Percentiles rank a stretch among this genome's conserved stretches.
These are phyloP conservation scores for Trametes polyzona DNA, from an alignment of 1,284 basidiomycete genomes.

Conservation along the genomic window DNA sequence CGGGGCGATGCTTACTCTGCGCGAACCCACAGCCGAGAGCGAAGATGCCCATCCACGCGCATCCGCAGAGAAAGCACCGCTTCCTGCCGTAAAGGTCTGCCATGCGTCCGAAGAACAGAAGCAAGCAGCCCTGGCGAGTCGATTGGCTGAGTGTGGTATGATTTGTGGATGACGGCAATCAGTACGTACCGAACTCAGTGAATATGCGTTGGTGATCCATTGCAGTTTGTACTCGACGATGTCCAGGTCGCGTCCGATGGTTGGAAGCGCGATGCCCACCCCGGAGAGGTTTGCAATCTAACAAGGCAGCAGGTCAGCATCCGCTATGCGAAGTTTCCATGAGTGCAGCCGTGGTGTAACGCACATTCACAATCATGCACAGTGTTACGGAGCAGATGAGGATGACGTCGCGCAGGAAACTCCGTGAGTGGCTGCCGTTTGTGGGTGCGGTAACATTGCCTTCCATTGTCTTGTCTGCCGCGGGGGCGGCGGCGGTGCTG, in stretches of 20 bases:
- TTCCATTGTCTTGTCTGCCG: too few species aligned
- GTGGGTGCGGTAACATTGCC: too few species aligned
- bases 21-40: slow-evolving; percentile 47
- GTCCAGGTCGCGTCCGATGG: not conserved
- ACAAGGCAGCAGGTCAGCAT: not conserved
- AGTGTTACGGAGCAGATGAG: not conserved
- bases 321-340: not conserved
- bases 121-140: slow-evolving; percentile 53
- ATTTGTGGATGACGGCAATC: too few species aligned
- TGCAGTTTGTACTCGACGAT: slow-evolving; percentile 2
- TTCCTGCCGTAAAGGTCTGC: slow-evolving; percentile 66
- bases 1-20: slow-evolving; percentile 39
- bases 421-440: too few species aligned
- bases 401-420: not conserved
- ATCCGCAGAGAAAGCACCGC: slow-evolving; percentile 52
- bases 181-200: not conserved
- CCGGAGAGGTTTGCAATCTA: not conserved
- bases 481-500: too few species aligned
- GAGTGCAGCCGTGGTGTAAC: too few species aligned
- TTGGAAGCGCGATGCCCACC: not conserved
- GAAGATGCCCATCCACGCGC: slow-evolving; percentile 40
- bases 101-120: slow-evolving; percentile 61
- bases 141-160: not conserved
- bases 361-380: not conserved
- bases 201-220: slow-evolving; percentile 4